Conservation (phyloP, 2,329 filamentous ascomycete genomes). For the Ceratocystis albifundus region DNA sequence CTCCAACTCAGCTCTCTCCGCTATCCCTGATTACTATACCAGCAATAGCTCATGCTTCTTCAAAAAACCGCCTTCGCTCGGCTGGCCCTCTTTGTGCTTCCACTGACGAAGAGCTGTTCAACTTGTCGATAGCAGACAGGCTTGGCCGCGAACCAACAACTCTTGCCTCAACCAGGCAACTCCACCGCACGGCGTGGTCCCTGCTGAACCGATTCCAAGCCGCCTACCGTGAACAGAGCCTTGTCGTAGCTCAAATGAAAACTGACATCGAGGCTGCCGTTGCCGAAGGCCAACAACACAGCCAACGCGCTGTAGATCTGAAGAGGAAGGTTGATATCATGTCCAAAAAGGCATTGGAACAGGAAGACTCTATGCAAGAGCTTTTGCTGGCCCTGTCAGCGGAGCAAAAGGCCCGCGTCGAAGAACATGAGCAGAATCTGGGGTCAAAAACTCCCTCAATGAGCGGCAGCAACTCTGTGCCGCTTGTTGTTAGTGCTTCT, state of each 20-base stretch:
- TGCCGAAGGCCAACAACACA: constrained; percentile 46
- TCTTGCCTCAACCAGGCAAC: constrained; percentile 19
- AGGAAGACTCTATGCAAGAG: constrained; percentile 41
- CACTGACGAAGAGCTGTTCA: constrained; percentile 43
- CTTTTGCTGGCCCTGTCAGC: constrained; percentile 41
- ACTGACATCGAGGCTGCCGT: constrained; percentile 42
- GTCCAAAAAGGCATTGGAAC: constrained; percentile 41
- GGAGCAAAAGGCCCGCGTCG: constrained; percentile 39
- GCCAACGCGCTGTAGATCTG: constrained; percentile 42
- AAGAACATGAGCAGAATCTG: constrained; percentile 29
- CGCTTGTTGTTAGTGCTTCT: neutral
- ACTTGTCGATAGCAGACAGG: constrained; percentile 43
- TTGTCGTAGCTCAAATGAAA: constrained; percentile 40
- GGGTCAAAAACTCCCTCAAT: neutral
- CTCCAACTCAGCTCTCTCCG: neutral
- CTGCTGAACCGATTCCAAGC: constrained; percentile 46
- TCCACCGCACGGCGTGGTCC: constrained; percentile 38
- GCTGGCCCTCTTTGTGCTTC: constrained; percentile 18
- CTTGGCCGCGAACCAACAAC: constrained; percentile 31
- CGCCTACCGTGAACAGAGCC: constrained; percentile 45
- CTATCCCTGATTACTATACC: constrained; percentile 38
- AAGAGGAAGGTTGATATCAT: constrained; percentile 51
- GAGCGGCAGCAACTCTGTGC: neutral
- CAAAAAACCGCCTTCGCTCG: constrained; percentile 8
- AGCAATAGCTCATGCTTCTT: constrained; percentile 26